Evolutionary conservation across 2,329 filamentous ascomycete species (phyloP).

Genomic region (Fusarium graminum): DNA sequence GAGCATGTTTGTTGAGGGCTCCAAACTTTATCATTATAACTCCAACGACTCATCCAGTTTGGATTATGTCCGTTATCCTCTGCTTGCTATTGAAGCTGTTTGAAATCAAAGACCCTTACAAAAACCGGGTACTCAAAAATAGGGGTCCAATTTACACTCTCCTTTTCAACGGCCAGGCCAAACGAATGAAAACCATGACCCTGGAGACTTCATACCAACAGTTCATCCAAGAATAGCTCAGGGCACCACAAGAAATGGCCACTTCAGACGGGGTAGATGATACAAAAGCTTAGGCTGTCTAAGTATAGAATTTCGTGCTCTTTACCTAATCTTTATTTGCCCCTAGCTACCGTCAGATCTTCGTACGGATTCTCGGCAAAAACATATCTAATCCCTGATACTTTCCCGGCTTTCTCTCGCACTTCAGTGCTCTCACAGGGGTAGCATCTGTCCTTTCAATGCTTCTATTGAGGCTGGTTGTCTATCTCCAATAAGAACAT

Average conservation of each 20-base stretch:
- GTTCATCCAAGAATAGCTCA: background rate
- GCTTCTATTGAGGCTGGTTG: conserved; percentile 31
- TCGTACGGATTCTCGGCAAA: too few relatives aligned
- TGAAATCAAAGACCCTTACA: conserved; percentile 2
- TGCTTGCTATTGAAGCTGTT: background rate
- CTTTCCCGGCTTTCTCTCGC: too few relatives aligned
- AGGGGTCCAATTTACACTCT: conserved; percentile 43
- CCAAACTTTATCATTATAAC: background rate
- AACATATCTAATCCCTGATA: background rate
- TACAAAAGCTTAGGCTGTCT: too few relatives aligned
- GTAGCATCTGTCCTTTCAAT: conserved; percentile 10
- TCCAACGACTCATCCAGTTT: background rate
- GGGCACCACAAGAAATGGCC: too few relatives aligned
- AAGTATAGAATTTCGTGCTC: too few relatives aligned
- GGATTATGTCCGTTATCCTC: background rate
- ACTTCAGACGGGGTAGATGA: too few relatives aligned
- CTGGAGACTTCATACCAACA: conserved; percentile 1
- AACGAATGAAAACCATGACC: conserved; percentile 5
- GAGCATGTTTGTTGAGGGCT: background rate
- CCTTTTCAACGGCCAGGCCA: conserved; percentile 29
- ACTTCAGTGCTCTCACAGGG: background rate
- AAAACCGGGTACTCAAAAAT: conserved; percentile 21
- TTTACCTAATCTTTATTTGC: too few relatives aligned
- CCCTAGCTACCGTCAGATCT: too few relatives aligned
- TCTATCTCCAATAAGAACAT: conserved; percentile 25